Percentiles rank a stretch among this genome's conserved stretches.
Evolutionary conservation across 2,329 filamentous ascomycete genomes (phyloP).

Genomic region (Fusarium sp.): DNA sequence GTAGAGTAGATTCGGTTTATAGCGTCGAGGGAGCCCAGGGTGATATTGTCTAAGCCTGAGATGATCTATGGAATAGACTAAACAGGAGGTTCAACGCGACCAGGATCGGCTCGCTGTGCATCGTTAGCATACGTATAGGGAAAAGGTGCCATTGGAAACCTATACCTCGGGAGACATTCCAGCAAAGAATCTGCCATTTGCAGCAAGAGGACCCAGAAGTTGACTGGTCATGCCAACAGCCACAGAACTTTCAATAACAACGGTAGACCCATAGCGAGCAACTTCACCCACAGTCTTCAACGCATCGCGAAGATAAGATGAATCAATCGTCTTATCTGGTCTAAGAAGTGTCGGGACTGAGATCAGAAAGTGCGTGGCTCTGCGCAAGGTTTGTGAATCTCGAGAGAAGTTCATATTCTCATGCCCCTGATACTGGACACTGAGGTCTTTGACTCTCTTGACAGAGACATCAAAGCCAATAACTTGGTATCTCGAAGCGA

Average conservation of each 20-base stretch:
- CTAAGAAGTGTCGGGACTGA: conserved; percentile 62
- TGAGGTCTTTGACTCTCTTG: conserved; percentile 49
- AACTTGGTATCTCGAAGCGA: conserved; percentile 53
- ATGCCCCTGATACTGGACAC: conserved; percentile 35
- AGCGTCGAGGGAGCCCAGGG: conserved; percentile 54
- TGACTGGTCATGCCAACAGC: conserved; percentile 64
- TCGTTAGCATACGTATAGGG: neutral
- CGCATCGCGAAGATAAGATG: conserved; percentile 57
- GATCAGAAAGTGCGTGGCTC: conserved; percentile 62
- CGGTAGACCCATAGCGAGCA: conserved; percentile 56
- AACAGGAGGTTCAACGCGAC: conserved; percentile 54
- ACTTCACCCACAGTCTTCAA: conserved; percentile 54
- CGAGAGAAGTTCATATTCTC: conserved; percentile 47
- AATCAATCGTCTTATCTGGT: conserved; percentile 58
- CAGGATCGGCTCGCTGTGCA: conserved; percentile 59
- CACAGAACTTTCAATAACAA: conserved; percentile 64
- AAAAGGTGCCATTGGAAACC: neutral
- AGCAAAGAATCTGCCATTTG: conserved; percentile 52
- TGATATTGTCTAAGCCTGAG: conserved; percentile 60
- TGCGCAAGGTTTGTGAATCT: conserved; percentile 48
- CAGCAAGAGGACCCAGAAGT: conserved; percentile 58
- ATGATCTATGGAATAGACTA: conserved; percentile 62
- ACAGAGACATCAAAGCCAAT: conserved; percentile 60
- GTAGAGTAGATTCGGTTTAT: conserved; percentile 57
- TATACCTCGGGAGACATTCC: conserved; percentile 59